Base-by-base conservation (phyloP, 495 filamentous ascomycete species). In the Tuber borchii region DNA sequence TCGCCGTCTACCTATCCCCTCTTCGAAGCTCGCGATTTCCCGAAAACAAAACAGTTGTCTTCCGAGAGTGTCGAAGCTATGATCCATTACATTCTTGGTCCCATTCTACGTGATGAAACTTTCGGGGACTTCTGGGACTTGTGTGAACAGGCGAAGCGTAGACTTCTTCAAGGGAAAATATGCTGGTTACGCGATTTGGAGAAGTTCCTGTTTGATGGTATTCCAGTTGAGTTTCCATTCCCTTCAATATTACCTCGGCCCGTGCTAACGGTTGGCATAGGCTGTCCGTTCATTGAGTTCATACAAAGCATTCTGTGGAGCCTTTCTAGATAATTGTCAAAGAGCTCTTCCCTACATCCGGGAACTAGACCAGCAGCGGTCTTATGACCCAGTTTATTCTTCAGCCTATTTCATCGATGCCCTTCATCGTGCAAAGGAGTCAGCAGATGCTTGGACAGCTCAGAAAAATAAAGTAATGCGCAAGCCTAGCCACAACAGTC, bases 351-450 rank as follows among this genome's bases (percentile, higher is more conserved):
- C 56, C 48, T 46, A 9, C 20, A 71, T 79, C 34, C 31, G 88
- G 86, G 93, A 93, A 80, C 89, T 89, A 77, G 95, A 98, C 83
- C 90, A 92, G 82, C 91, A 90, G 69, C 88, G 91, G 77, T 91
- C 92, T 65, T 85, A 89, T 83, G 95, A 98, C 83, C 89, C 90
- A 74, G 93, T 93, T 46, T 98, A 97, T 86, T 93, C 89, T 88
- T 91, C 90, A 87, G 90, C 90, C 77, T 98, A 98, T 86, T 97
- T 97, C 81, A 89, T 97, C 82, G 95, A 98, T 46, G 61, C 39
- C 22, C 86, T 90, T 97, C 73, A 88, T 94, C 82, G 91, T 93
- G 79, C 93, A 97, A 89, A 91, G 93, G 73, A 88, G 89, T 81
- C 88, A 90, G 74, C 92, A 93, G 87, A 91, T 91, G 48, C 84